Conservation (phyloP, 495 filamentous ascomycete species). For the Aspergillus campestris region DNA sequence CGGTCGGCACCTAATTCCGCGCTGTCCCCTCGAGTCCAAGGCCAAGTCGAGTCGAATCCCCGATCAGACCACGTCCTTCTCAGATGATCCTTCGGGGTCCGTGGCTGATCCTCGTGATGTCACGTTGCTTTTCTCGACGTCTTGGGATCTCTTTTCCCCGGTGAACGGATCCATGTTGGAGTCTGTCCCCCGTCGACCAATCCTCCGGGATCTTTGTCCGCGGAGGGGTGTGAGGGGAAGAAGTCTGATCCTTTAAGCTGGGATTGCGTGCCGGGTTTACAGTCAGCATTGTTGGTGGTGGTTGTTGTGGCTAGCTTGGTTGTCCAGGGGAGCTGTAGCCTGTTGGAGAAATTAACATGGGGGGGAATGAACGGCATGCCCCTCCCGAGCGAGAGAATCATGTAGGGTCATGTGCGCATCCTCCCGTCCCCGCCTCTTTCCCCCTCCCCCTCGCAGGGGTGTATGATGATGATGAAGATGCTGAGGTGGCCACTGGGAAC, state of each 20-base stretch:
- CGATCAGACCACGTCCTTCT: conserved; percentile 11
- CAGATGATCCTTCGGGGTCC: conserved; percentile 6
- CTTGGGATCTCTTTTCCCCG: neutral
- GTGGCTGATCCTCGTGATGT: conserved; percentile 15
- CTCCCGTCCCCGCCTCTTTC: no score
- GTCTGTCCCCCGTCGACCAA: conserved; percentile 1
- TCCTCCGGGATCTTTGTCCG: neutral
- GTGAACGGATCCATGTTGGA: conserved; percentile 14
- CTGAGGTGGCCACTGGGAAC: no score
- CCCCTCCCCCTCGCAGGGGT: no score
- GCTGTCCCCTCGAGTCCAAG: neutral
- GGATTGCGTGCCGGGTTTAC: conserved; percentile 12
- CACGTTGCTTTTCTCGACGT: conserved; percentile 1
- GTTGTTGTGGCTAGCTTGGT: neutral
- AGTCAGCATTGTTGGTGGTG: neutral
- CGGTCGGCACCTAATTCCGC: no score
- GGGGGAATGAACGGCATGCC: no score
- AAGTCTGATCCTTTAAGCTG: conserved; percentile 6
- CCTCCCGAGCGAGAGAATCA: no score
- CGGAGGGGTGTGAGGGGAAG: no score
- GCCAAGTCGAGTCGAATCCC: neutral
- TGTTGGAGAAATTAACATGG: no score
- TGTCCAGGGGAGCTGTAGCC: no score
- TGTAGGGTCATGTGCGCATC: no score
- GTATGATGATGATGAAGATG: no score